Conservation (phyloP, 1,284 basidiomycete genomes). For the Ceratobasidium sp. region DNA sequence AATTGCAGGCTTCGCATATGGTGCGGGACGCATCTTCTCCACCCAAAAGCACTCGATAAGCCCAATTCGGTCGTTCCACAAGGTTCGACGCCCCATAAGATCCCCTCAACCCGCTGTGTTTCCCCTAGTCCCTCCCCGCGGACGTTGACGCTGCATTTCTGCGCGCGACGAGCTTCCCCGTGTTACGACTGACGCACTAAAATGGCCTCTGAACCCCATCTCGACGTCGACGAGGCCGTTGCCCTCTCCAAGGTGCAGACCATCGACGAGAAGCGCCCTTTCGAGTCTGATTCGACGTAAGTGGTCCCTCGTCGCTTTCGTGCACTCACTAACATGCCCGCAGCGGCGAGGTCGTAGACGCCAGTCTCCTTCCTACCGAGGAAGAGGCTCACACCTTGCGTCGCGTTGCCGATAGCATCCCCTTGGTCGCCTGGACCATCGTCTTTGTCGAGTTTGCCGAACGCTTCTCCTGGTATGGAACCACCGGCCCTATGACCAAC, state of each 20-base stretch:
- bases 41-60: constrained; percentile 41
- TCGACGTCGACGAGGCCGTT: constrained; percentile 36
- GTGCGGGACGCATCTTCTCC: too few relatives aligned
- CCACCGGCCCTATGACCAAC: constrained; percentile 49
- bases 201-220: constrained; percentile 43
- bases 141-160: constrained; percentile 42
- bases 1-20: constrained; percentile 23
- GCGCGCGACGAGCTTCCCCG: constrained; percentile 42
- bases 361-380: constrained; percentile 68
- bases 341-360: constrained; percentile 29
- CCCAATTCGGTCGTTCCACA: too few relatives aligned
- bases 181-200: constrained; percentile 22
- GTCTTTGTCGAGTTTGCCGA: constrained; percentile 79
- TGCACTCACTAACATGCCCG: not conserved
- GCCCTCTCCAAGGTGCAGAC: constrained; percentile 44
- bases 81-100: constrained; percentile 19
- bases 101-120: not conserved
- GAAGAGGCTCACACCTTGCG: constrained; percentile 74
- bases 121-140: constrained; percentile 38
- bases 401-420: constrained; percentile 72
- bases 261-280: constrained; percentile 35
- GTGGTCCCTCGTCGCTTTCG: not conserved
- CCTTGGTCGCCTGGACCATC: constrained; percentile 69
- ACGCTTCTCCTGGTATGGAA: constrained; percentile 79
- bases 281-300: constrained; percentile 25